Base-by-base conservation (phyloP, 139 green algal species). In the Chloropicon primus region DNA sequence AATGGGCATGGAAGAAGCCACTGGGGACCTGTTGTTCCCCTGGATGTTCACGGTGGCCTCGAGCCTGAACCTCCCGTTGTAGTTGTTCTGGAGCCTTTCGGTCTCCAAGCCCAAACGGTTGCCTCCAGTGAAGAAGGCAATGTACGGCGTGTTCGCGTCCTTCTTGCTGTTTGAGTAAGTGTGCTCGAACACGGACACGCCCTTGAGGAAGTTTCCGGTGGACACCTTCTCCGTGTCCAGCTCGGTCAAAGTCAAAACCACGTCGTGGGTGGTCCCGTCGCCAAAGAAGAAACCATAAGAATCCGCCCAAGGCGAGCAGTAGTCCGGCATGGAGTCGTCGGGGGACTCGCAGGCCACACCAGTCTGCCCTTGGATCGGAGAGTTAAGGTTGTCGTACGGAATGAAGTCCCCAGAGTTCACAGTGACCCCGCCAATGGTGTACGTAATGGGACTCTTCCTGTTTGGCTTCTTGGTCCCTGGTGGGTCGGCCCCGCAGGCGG, bases 201-300 rank as follows among this genome's bases (percentile, higher is more conserved):
- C 74, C 21, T 2, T 21, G 2, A 78, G 22, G 21, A 78, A 78
- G 74, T 78, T 78, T 3, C 74, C 74, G 22, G 54, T 71, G 26
- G 74, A 72, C 5, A 24, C 27, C 5, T 28, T 26, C 17, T 78
- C 24, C 17, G 25, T 71, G 17, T 72, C 27, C 5, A 72, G 24
- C 74, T 78, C 27, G 26, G 10, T 78, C 74, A 72, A 21, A 1
- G 25, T 21, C 5, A 78, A 22, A 2, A 62, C 17, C 17, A 72
- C 5, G 27, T 28, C 27, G 22, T 78, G 25, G 2, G 28, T 27
- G 73, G 73, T 76, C 22, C 75, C 78, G 78, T 81, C 78, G 25
- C 78, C 78, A n/a, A 78, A 76, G 72, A 78, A 81, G 24, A 81
- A 29, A 17, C 78, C 78, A 25, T 80, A 81, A 22, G 41, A 25